Percentiles rank a stretch among this genome's conserved stretches.
phyloP scores from a whole-genome alignment of 352 stramenopile genomes.

The Pythium scleroteichum region DNA sequence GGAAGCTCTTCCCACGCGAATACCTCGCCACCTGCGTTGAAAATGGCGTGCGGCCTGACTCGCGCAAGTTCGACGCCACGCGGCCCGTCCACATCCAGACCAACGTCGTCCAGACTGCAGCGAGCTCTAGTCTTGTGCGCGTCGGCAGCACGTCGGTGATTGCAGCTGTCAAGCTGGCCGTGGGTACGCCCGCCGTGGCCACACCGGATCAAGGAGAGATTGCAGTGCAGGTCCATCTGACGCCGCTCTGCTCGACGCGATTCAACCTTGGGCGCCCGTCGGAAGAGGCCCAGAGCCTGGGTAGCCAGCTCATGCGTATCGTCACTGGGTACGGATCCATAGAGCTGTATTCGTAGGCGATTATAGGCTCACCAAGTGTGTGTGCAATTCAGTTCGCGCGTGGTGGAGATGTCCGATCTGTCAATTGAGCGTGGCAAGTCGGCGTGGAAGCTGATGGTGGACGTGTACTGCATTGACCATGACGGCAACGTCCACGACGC shows the following conservation, averaged over 20 bases:
- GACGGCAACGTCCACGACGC: constrained; percentile 82
- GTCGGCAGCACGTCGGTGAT: constrained; percentile 74
- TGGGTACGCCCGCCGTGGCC: constrained; percentile 64
- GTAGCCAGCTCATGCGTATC: constrained; percentile 73
- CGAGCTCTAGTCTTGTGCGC: constrained; percentile 76
- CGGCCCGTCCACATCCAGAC: constrained; percentile 68
- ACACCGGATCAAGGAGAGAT: constrained; percentile 80
- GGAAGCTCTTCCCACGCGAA: constrained; percentile 72
- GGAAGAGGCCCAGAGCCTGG: constrained; percentile 77
- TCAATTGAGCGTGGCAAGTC: constrained; percentile 75
- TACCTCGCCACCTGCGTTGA: constrained; percentile 68
- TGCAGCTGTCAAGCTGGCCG: constrained; percentile 69
- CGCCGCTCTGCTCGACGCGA: constrained; percentile 71
- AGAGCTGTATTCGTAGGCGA: too few species aligned
- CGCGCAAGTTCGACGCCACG: constrained; percentile 43
- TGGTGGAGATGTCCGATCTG: constrained; percentile 77
- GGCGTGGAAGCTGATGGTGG: constrained; percentile 81
- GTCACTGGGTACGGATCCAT: constrained; percentile 50
- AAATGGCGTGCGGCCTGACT: constrained; percentile 60
- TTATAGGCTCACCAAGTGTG: neutral
- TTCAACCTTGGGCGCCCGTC: constrained; percentile 71
- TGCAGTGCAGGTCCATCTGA: constrained; percentile 78
- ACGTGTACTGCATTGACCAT: constrained; percentile 80
- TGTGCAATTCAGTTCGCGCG: constrained; percentile 46
- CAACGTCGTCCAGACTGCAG: constrained; percentile 58